phyloP scores from a whole-genome alignment of 73 alveolate genomes.

The Vitrella brassicaformis region DNA sequence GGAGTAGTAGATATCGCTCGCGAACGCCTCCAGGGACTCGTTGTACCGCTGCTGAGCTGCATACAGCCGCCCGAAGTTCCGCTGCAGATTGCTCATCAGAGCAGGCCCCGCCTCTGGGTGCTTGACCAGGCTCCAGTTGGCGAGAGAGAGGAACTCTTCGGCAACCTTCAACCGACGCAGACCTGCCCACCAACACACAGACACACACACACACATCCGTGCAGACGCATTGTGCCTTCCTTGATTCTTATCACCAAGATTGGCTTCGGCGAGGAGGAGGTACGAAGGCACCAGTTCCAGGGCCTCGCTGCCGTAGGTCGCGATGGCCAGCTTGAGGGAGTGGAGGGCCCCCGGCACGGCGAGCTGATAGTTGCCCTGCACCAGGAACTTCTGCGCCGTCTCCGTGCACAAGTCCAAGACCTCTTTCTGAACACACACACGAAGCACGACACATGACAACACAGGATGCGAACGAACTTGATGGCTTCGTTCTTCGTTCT shows the following conservation, averaged over 20 bases:
- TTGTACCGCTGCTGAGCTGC: conserved; percentile 25
- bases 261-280: conserved; percentile 16
- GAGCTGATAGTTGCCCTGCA: conserved; percentile 20
- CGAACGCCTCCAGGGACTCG: background rate
- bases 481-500: background rate
- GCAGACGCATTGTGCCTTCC: background rate
- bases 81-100: conserved; percentile 22
- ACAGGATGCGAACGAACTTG: background rate
- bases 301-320: conserved; percentile 16
- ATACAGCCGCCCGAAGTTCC: conserved; percentile 31
- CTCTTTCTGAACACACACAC: background rate
- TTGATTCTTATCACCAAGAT: background rate
- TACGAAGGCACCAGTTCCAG: conserved; percentile 19
- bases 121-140: conserved; percentile 35
- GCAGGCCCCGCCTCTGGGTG: conserved; percentile 26
- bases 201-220: background rate
- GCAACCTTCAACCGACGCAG: background rate
- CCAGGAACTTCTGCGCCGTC: conserved; percentile 30
- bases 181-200: background rate
- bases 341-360: conserved; percentile 34
- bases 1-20: background rate
- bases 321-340: conserved; percentile 22
- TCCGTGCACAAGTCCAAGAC: conserved; percentile 22
- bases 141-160: conserved; percentile 25
- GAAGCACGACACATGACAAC: background rate